Evolutionary conservation across 805 yeast species (phyloP).

Genomic region (Lachancea mirantina): DNA sequence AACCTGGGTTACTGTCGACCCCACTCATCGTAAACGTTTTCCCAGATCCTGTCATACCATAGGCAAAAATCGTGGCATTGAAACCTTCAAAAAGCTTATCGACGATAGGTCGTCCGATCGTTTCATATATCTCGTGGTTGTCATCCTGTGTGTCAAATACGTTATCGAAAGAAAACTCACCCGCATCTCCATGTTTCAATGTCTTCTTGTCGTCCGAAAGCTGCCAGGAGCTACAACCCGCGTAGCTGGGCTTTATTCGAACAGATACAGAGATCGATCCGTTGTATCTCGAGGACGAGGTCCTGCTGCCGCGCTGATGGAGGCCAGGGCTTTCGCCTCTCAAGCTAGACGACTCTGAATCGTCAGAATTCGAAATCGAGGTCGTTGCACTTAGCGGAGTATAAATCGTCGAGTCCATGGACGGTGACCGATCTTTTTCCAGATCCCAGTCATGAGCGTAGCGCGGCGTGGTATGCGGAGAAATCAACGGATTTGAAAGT

Average conservation of each 20-base stretch:
- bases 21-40: conserved; percentile 88
- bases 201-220: conserved; percentile 22
- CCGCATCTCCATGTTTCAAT: conserved; percentile 51
- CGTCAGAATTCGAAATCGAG: too few species aligned
- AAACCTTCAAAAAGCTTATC: conserved; percentile 60
- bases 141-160: conserved; percentile 55
- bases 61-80: conserved; percentile 87
- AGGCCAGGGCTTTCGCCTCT: too few species aligned
- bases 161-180: conserved; percentile 68
- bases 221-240: conserved; percentile 28
- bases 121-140: conserved; percentile 56
- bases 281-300: too few species aligned
- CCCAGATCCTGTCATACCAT: conserved; percentile 93
- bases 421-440: too few species aligned
- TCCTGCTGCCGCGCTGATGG: too few species aligned
- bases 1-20: conserved; percentile 51
- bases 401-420: too few species aligned
- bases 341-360: too few species aligned
- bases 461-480: conserved; percentile 1
- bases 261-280: conserved; percentile 74
- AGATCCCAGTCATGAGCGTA: too few species aligned
- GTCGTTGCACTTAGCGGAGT: too few species aligned
- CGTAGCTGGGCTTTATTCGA: conserved; percentile 59
- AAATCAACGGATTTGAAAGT: conserved; percentile 4
- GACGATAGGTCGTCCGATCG: conserved; percentile 47